Conservation (phyloP, 1,284 basidiomycete species). For the Cryptococcus maquisensis region DNA sequence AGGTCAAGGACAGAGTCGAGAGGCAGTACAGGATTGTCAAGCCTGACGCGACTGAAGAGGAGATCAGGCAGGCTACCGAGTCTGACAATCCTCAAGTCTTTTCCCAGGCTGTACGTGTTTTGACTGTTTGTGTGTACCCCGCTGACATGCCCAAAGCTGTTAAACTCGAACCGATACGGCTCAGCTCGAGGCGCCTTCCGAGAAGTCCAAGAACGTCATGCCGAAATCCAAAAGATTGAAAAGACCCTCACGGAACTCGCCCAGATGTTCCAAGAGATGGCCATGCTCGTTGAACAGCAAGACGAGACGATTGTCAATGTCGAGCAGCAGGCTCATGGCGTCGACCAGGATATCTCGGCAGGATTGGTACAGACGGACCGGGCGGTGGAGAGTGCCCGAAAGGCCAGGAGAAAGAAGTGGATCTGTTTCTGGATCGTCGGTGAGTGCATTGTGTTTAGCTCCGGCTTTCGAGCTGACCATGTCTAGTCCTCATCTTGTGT, state of each 20-base stretch:
- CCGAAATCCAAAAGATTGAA: slow-evolving; percentile 83
- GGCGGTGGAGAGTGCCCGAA: slow-evolving; percentile 67
- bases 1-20: slow-evolving; percentile 91
- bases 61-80: slow-evolving; percentile 69
- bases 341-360: slow-evolving; percentile 63
- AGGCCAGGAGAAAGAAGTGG: slow-evolving; percentile 76
- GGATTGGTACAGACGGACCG: slow-evolving; percentile 64
- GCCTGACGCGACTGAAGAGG: slow-evolving; percentile 79
- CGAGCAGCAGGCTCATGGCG: slow-evolving; percentile 59
- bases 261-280: slow-evolving; percentile 87
- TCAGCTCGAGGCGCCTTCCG: slow-evolving; percentile 77
- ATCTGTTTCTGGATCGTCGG: slow-evolving; percentile 64
- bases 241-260: slow-evolving; percentile 80
- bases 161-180: slow-evolving; percentile 76
- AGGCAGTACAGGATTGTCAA: slow-evolving; percentile 96
- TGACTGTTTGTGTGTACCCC: neutral
- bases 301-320: slow-evolving; percentile 67
- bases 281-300: slow-evolving; percentile 70
- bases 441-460: slow-evolving; percentile 18
- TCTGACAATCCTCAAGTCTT: slow-evolving; percentile 81
- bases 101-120: slow-evolving; percentile 67
- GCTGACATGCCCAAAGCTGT: slow-evolving; percentile 56
- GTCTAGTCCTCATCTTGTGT: slow-evolving; percentile 54
- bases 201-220: slow-evolving; percentile 87
- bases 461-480: neutral